These are phyloP conservation scores for Phaeosphaeriaceae sp. DNA, from an alignment of 2,329 filamentous ascomycete species.

Conservation along the genomic window DNA sequence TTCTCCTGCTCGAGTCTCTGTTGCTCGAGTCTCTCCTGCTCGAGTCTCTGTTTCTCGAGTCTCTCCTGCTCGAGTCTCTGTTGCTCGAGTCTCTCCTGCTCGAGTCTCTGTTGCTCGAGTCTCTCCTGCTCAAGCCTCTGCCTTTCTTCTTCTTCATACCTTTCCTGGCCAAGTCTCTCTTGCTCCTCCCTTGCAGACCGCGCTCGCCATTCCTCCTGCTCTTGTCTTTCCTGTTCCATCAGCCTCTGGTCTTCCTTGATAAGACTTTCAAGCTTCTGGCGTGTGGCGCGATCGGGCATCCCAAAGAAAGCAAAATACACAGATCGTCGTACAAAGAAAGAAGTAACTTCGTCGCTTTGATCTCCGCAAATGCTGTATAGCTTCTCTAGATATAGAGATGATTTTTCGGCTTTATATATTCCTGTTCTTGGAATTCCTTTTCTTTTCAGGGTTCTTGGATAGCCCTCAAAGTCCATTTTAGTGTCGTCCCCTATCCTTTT, in stretches of 20 bases:
- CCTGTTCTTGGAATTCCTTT: neutral
- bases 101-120: too few relatives aligned
- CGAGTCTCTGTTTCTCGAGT: too few relatives aligned
- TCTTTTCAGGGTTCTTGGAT: neutral
- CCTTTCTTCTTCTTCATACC: neutral
- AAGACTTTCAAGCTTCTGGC: constrained; percentile 4
- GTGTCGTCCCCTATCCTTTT: constrained; percentile 5
- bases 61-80: too few relatives aligned
- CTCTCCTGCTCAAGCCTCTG: constrained; percentile 3
- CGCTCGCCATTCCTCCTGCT: constrained; percentile 8
- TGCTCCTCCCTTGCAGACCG: constrained; percentile 5
- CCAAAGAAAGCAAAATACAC: constrained; percentile 33
- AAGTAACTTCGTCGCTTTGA: constrained; percentile 17
- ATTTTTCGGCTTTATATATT: too few relatives aligned
- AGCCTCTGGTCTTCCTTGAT: constrained; percentile 4
- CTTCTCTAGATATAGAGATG: constrained; percentile 1
- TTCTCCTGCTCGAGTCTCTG: too few relatives aligned
- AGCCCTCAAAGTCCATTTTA: constrained; percentile 4
- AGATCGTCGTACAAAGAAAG: constrained; percentile 28
- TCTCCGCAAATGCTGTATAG: constrained; percentile 19
- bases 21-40: too few relatives aligned
- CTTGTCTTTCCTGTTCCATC: constrained; percentile 5
- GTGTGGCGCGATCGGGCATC: constrained; percentile 3
- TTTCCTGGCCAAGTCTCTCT: constrained; percentile 1
- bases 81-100: too few relatives aligned